A percentile compares a stretch with the other conserved stretches of the same genome.
These are phyloP conservation scores for Petasospora fabianii DNA, from an alignment of 1,139 yeast genomes.

Conservation along the genomic window DNA sequence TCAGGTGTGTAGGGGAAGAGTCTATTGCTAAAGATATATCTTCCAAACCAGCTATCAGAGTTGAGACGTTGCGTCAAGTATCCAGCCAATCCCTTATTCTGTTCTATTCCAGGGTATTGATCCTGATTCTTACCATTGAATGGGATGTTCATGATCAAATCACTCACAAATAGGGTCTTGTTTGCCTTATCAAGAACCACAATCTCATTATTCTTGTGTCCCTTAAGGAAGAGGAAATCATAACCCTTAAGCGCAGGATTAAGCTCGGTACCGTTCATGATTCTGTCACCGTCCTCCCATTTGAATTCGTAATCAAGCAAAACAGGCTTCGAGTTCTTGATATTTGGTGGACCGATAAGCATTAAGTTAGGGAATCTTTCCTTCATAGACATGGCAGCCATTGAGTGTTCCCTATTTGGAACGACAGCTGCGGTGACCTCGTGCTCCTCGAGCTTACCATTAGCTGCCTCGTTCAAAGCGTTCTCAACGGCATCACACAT, in stretches of 20 bases:
- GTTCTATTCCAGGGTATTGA: constrained; percentile 41
- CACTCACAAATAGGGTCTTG: constrained; percentile 52
- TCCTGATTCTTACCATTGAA: constrained; percentile 34
- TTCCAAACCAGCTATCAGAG: constrained; percentile 38
- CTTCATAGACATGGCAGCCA: constrained; percentile 37
- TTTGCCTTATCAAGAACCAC: constrained; percentile 44
- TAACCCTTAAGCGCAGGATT: constrained; percentile 33
- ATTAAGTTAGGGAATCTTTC: constrained; percentile 17
- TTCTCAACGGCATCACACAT: constrained; percentile 40
- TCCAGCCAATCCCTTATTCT: constrained; percentile 39
- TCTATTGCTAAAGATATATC: constrained; percentile 30
- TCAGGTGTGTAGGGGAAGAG: constrained; percentile 20
- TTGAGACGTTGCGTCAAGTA: constrained; percentile 37
- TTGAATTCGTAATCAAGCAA: constrained; percentile 20
- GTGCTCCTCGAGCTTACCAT: constrained; percentile 31
- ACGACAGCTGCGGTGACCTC: constrained; percentile 34
- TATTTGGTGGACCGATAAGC: constrained; percentile 23
- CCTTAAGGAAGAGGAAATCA: constrained; percentile 52
- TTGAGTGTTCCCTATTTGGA: constrained; percentile 52
- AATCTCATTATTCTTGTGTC: constrained; percentile 53
- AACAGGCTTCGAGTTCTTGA: constrained; percentile 15
- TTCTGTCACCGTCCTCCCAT: constrained; percentile 13
- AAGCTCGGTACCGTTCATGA: constrained; percentile 18
- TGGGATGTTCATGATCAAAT: constrained; percentile 44
- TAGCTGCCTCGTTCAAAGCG: constrained; percentile 38